Evolutionary conservation across 2,329 filamentous ascomycete species (phyloP).

Genomic region (Catunica adiposa): DNA sequence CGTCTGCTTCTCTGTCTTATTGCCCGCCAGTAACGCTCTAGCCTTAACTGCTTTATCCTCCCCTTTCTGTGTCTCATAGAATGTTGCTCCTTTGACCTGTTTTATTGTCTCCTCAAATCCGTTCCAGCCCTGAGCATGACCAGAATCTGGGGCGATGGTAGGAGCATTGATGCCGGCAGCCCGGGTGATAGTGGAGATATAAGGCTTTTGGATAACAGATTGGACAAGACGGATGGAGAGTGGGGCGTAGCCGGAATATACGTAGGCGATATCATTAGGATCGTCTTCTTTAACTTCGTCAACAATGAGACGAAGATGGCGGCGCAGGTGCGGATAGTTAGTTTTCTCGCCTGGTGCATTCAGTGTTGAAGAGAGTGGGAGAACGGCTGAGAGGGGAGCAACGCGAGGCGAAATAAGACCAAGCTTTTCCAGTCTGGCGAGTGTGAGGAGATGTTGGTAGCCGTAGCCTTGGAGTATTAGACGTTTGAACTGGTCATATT

Average conservation of each 20-base stretch:
- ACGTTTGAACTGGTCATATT: constrained; percentile 77
- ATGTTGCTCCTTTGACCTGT: constrained; percentile 71
- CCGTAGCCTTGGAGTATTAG: constrained; percentile 85
- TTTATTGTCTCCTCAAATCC: constrained; percentile 88
- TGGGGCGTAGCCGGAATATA: constrained; percentile 93
- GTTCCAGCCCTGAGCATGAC: constrained; percentile 60
- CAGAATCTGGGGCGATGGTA: constrained; percentile 27
- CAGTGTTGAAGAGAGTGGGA: constrained; percentile 49
- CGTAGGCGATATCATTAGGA: constrained; percentile 90
- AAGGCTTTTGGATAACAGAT: constrained; percentile 80
- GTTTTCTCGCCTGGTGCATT: constrained; percentile 52
- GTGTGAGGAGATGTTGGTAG: constrained; percentile 82
- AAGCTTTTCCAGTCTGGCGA: constrained; percentile 76
- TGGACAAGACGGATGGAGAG: constrained; percentile 83
- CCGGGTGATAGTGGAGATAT: constrained; percentile 53
- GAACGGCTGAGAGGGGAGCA: constrained; percentile 64
- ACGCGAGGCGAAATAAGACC: constrained; percentile 66
- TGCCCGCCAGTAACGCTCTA: constrained; percentile 62
- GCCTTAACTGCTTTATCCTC: constrained; percentile 87
- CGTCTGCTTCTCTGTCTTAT: constrained; percentile 53
- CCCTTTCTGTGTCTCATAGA: constrained; percentile 82
- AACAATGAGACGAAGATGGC: constrained; percentile 73
- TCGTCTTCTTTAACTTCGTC: constrained; percentile 94
- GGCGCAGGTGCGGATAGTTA: constrained; percentile 79
- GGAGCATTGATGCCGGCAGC: constrained; percentile 32